These are phyloP conservation scores for Solanum ossicruentum DNA, from an alignment of 257 asterid genomes.

Conservation along the genomic window DNA sequence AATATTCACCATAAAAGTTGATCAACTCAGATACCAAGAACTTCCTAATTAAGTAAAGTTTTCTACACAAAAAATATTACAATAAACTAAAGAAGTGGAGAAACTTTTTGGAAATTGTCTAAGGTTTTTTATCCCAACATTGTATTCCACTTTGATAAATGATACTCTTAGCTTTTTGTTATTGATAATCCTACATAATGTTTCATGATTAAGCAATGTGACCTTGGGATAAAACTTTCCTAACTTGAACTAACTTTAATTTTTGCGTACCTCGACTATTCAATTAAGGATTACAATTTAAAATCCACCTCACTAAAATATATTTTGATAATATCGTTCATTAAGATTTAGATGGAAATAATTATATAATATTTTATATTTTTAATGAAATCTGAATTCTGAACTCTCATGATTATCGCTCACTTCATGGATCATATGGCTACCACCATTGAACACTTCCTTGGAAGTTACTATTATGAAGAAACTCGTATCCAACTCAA, in stretches of 20 bases:
- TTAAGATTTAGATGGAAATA: background rate
- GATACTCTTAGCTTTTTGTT: background rate
- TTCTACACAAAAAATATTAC: background rate
- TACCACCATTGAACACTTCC: background rate
- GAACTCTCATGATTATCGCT: background rate
- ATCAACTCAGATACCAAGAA: background rate
- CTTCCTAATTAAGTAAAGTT: background rate
- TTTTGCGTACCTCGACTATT: background rate
- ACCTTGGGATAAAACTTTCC: background rate
- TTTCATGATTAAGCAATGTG: background rate
- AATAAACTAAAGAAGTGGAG: background rate
- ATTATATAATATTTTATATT: too few relatives aligned
- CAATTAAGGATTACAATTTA: background rate
- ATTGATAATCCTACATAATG: background rate
- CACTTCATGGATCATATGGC: background rate
- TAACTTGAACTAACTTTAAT: background rate
- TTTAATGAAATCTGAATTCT: background rate
- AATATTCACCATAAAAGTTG: background rate
- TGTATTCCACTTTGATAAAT: background rate
- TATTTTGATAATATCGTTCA: background rate
- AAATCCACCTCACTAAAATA: background rate
- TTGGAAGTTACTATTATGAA: background rate
- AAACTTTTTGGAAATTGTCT: background rate
- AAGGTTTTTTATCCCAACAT: background rate
- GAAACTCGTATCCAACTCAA: background rate